Percentiles rank a stretch among this genome's conserved stretches.
Conservation (phyloP, 164 flowering plant genomes). For the Aristolochia fimbriata region DNA sequence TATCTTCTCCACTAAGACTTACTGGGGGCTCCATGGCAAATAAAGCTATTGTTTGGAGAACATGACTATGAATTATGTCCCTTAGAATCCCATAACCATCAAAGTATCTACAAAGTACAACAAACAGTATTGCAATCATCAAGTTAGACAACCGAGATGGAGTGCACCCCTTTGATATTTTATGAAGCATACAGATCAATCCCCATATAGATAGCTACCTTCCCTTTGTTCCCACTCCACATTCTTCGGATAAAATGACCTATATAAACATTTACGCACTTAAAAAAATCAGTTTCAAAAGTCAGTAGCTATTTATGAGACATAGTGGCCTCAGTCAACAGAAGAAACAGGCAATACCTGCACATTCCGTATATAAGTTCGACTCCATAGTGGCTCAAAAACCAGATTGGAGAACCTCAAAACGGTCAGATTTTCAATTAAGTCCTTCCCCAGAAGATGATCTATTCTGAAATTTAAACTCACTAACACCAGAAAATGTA, state of each 20-base stretch:
- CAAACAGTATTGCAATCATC: neutral
- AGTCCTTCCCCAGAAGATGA: constrained; percentile 50
- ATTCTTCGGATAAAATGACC: constrained; percentile 52
- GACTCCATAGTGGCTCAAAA: constrained; percentile 60
- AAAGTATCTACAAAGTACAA: constrained; percentile 25
- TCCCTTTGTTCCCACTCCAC: constrained; percentile 25
- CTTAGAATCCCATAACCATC: constrained; percentile 50
- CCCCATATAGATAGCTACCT: constrained; percentile 15
- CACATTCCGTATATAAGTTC: constrained; percentile 38
- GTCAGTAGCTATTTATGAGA: neutral
- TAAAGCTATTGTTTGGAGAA: constrained; percentile 49
- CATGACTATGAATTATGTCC: constrained; percentile 52
- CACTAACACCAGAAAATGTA: constrained; percentile 1
- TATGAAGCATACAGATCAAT: neutral
- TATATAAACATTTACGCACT: constrained; percentile 6
- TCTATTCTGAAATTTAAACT: constrained; percentile 42
- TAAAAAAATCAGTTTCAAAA: constrained; percentile 4
- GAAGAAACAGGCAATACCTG: constrained; percentile 23
- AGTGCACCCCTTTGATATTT: neutral
- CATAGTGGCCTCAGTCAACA: too few species aligned
- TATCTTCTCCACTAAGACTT: constrained; percentile 61
- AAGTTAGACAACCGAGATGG: neutral
- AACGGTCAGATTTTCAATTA: constrained; percentile 54
- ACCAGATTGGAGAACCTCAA: constrained; percentile 54
- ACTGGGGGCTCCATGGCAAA: constrained; percentile 66